These are phyloP conservation scores for Suzukiozyma palmioleophila DNA, from an alignment of 1,139 yeast species.

Conservation along the genomic window DNA sequence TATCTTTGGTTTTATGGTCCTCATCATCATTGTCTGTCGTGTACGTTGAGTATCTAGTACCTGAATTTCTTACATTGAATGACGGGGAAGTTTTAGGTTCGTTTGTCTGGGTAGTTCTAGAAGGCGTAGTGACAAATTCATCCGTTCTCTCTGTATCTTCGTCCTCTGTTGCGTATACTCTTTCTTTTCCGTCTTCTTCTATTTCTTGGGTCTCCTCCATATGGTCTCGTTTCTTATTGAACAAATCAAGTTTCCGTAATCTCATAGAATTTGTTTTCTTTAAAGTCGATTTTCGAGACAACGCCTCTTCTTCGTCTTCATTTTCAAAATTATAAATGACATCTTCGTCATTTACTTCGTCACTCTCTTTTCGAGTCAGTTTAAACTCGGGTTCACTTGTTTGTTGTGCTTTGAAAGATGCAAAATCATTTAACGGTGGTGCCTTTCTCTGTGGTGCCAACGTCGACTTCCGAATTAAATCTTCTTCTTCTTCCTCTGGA, in stretches of 20 bases:
- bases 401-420: background rate
- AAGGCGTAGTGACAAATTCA: conserved; percentile 5
- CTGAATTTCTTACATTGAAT: conserved; percentile 9
- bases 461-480: conserved; percentile 4
- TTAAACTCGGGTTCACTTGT: background rate
- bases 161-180: conserved; percentile 5
- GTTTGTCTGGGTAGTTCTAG: conserved; percentile 6
- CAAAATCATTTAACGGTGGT: conserved; percentile 1
- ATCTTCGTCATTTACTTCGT: conserved; percentile 21
- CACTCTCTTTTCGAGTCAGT: background rate
- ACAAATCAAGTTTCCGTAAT: conserved; percentile 39
- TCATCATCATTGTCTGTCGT: conserved; percentile 11
- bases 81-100: conserved; percentile 11
- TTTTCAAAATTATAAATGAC: conserved; percentile 30
- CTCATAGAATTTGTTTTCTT: conserved; percentile 41
- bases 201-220: too few species aligned
- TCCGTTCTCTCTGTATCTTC: conserved; percentile 7
- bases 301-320: conserved; percentile 21
- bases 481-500: conserved; percentile 39
- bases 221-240: conserved; percentile 14
- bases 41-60: background rate
- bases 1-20: conserved; percentile 10
- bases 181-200: background rate
- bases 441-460: conserved; percentile 4
- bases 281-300: conserved; percentile 39